These are phyloP conservation scores for Fusarium caatingaense DNA, from an alignment of 2,329 filamentous ascomycete genomes.

Conservation along the genomic window DNA sequence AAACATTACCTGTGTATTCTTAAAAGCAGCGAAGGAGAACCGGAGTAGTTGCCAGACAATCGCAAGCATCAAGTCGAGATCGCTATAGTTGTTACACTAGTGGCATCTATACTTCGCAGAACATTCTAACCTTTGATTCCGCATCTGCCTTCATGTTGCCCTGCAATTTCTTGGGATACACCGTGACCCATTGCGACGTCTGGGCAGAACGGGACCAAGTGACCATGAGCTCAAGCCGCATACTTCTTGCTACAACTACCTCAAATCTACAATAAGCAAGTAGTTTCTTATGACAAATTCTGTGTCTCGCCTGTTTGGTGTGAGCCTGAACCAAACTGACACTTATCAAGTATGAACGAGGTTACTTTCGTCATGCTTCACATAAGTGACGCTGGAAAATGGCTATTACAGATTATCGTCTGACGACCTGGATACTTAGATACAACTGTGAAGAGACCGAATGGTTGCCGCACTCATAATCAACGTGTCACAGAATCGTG, in stretches of 20 bases:
- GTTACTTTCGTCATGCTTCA: neutral
- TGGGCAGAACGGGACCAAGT: neutral
- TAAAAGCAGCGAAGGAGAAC: neutral
- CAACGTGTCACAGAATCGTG: neutral
- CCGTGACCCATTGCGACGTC: neutral
- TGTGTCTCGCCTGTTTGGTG: neutral
- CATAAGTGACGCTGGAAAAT: neutral
- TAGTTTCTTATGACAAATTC: neutral
- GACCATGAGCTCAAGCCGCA: neutral
- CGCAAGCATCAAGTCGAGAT: neutral
- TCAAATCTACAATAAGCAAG: neutral
- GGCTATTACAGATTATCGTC: neutral
- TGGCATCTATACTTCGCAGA: neutral
- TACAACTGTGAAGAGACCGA: neutral
- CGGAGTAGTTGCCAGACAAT: neutral
- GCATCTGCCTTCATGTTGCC: neutral
- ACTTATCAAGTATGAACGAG: neutral
- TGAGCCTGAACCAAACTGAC: neutral
- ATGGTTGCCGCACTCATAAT: neutral
- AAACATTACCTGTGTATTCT: neutral
- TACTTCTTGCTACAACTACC: neutral
- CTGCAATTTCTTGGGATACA: neutral
- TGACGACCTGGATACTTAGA: neutral
- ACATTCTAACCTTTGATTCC: rapidly evolving
- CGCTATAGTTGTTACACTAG: rapidly evolving